phyloP scores from a whole-genome alignment of 164 flowering plant genomes.

The Aristolochia californica region DNA sequence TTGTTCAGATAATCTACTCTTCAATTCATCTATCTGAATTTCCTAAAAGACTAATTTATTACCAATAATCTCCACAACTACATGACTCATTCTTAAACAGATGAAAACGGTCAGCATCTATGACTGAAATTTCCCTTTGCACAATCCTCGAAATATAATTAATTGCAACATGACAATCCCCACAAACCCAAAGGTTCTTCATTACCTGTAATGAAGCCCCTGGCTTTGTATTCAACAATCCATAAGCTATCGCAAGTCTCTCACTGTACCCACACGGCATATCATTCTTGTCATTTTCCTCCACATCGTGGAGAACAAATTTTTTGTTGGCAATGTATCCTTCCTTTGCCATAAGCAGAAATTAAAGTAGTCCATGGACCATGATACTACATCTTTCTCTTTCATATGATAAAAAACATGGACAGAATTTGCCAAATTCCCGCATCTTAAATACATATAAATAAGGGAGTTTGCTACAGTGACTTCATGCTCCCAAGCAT shows the following conservation, averaged over 20 bases:
- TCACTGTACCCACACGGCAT: slow-evolving; percentile 41
- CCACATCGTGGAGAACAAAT: slow-evolving; percentile 33
- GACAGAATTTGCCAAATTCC: slow-evolving; percentile 26
- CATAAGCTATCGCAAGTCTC: slow-evolving; percentile 42
- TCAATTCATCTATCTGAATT: background rate
- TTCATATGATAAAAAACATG: slow-evolving; percentile 29
- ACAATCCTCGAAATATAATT: slow-evolving; percentile 33
- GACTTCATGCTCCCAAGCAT: slow-evolving; percentile 28
- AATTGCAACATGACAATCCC: slow-evolving; percentile 35
- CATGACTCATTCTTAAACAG: slow-evolving; percentile 32
- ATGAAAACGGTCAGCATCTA: slow-evolving; percentile 45
- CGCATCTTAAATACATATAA: slow-evolving; percentile 56
- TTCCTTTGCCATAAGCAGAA: slow-evolving; percentile 35
- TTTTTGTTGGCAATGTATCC: slow-evolving; percentile 35
- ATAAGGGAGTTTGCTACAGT: slow-evolving; percentile 43
- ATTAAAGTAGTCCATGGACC: slow-evolving; percentile 32
- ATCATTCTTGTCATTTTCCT: slow-evolving; percentile 32
- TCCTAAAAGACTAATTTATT: slow-evolving; percentile 2
- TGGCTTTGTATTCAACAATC: slow-evolving; percentile 29
- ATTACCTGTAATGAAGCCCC: slow-evolving; percentile 31
- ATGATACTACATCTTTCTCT: slow-evolving; percentile 37
- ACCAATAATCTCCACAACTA: slow-evolving; percentile 44
- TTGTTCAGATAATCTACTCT: background rate
- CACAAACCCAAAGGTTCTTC: slow-evolving; percentile 43
- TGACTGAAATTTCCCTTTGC: slow-evolving; percentile 28